Evolutionary conservation across 1,284 basidiomycete species (phyloP), one percentile per base, ranked within the genome.

Genomic region (Ceratobasidium sp.): DNA sequence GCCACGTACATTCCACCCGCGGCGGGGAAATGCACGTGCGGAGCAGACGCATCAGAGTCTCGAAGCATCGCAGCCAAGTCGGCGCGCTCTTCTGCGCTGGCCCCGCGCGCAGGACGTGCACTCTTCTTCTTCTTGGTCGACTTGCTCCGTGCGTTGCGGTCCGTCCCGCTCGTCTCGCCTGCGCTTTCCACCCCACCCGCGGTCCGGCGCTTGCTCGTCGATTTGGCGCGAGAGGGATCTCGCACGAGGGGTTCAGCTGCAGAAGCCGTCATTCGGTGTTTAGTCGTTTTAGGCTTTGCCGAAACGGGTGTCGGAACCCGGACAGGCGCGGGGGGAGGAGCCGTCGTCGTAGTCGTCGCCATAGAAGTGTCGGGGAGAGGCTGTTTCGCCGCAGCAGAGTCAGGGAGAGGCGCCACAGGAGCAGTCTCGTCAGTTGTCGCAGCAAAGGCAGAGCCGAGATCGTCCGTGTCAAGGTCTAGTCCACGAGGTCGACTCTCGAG

Each of bases 11-110:
- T 55, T 35, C 46, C 62, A 18, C 23, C 27, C n/a, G 35, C 20
- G 48, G 62, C 55, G 12, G 62, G 62, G 74, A 67, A 75, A 64
- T 55, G 71, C 60, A 75, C 60, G 65, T 65, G 71, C 48, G 60
- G 71, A n/a, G 71, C 6, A 1, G 60, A 20, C 8, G 20, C 71
- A 60, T 75, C 71, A 20, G 71, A 64, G 54, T 75, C 60, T 12
- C 71, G 55, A 2, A 75, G 23, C 60, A 75, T 62, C 2, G 71
- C 71, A 6, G 71, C 71, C 59, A 75, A 54, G 35, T 64, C 71
- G 16, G 71, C 60, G 0, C 60, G 44, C 1, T 75, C 71, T 33
- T 75, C 71, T 5, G 23, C 18, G 46, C 69, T 71, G 1, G 69
- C 54, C 20, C 60, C 30, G 5, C 69, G 69, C 5, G 16, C 23